Evolutionary conservation across 2,329 filamentous ascomycete genomes (phyloP).

Genomic region (Colletotrichum melonis): DNA sequence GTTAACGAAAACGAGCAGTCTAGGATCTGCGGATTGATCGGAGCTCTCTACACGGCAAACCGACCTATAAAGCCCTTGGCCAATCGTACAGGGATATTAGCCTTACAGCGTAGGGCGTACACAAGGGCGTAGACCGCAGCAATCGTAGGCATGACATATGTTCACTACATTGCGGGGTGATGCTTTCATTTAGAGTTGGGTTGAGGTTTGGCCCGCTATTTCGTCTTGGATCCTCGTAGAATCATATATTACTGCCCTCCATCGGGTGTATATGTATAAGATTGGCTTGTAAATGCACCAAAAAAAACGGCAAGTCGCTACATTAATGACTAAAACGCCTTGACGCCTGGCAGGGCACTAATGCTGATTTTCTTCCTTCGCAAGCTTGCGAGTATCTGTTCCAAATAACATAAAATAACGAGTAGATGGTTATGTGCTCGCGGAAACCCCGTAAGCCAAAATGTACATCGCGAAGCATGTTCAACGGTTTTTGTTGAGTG

Average conservation of each 20-base stretch:
- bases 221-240: conserved; percentile 19
- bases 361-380: background rate
- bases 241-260: conserved; percentile 24
- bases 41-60: background rate
- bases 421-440: background rate
- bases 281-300: conserved; percentile 16
- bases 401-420: background rate
- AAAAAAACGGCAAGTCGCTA: conserved; percentile 23
- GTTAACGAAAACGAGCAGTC: background rate
- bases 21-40: background rate
- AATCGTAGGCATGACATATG: background rate
- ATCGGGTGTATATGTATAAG: background rate
- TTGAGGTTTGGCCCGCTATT: background rate
- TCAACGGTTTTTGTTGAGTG: background rate
- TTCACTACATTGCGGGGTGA: background rate
- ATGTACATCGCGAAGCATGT: background rate
- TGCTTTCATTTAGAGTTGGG: background rate
- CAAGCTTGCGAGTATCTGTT: background rate
- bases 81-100: background rate
- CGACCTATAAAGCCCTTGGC: background rate
- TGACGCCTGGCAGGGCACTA: conserved; percentile 23
- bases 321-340: conserved; percentile 29
- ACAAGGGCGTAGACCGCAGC: background rate
- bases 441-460: background rate
- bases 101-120: background rate